Conservation (phyloP, 2,329 filamentous ascomycete genomes). For the Botrytis medusae region DNA sequence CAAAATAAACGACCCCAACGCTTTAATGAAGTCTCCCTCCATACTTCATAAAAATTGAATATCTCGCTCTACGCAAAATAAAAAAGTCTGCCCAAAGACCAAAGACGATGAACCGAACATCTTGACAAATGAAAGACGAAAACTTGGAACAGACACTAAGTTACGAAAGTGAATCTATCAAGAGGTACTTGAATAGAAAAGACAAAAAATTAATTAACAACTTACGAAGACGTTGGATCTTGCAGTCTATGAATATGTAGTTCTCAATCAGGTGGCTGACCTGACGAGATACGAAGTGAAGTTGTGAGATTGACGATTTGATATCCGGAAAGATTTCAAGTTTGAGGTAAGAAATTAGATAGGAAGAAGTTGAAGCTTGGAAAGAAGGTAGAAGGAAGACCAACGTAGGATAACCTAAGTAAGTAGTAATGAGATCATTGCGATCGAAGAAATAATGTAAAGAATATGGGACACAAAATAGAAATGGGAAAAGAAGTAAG, state of each 20-base stretch:
- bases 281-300: neutral
- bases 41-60: neutral
- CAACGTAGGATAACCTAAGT: neutral
- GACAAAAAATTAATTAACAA: neutral
- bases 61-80: constrained; percentile 6
- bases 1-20: neutral
- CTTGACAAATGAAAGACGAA: neutral
- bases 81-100: neutral
- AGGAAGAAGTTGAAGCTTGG: neutral
- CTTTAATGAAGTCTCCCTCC: neutral
- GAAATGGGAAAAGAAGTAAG: neutral
- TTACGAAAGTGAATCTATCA: neutral
- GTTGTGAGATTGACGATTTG: neutral
- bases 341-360: neutral
- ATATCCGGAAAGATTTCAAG: neutral
- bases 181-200: neutral
- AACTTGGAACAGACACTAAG: neutral
- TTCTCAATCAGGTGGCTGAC: neutral
- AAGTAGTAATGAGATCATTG: neutral
- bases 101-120: constrained; percentile 4
- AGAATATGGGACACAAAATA: neutral
- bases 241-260: neutral
- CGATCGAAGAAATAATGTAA: neutral
- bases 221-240: neutral
- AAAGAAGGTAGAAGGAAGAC: neutral